These are phyloP conservation scores for Chaetomiaceae sp. DNA, from an alignment of 2,329 filamentous ascomycete species.

Conservation along the genomic window DNA sequence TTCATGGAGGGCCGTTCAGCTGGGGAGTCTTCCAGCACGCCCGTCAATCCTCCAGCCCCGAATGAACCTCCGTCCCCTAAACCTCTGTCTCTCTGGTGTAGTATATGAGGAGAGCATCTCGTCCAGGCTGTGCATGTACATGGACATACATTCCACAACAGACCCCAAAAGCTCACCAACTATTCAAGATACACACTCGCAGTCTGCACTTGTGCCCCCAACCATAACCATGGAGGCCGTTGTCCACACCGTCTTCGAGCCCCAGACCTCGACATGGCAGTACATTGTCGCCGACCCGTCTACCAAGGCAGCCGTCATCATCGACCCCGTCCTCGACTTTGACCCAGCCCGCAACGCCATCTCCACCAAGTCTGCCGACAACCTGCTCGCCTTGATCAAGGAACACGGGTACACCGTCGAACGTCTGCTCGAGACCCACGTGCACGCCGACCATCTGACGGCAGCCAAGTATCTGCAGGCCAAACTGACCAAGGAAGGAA, in stretches of 20 bases:
- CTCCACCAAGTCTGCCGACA: conserved; percentile 49
- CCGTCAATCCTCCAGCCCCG: too few relatives aligned
- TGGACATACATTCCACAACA: background rate
- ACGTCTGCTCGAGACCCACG: conserved; percentile 58
- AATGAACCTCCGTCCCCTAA: too few relatives aligned
- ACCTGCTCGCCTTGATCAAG: conserved; percentile 41
- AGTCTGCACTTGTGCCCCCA: background rate
- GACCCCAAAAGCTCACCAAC: too few relatives aligned
- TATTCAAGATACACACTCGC: background rate
- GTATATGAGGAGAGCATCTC: too few relatives aligned
- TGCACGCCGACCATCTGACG: conserved; percentile 58
- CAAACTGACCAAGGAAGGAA: conserved; percentile 34
- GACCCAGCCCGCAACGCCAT: conserved; percentile 41
- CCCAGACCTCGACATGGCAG: conserved; percentile 52
- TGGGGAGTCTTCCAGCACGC: too few relatives aligned
- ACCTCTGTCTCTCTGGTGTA: too few relatives aligned
- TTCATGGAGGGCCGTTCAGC: too few relatives aligned
- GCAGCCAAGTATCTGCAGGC: conserved; percentile 54
- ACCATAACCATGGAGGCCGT: conserved; percentile 30
- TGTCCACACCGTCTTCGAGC: conserved; percentile 39
- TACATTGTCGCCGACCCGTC: conserved; percentile 54
- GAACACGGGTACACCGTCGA: conserved; percentile 46
- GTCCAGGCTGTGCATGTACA: background rate
- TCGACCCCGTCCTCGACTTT: conserved; percentile 60
- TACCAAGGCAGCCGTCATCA: conserved; percentile 49